These are phyloP conservation scores for Lasiodiplodia sp. DNA, from an alignment of 2,329 filamentous ascomycete genomes.

Conservation along the genomic window DNA sequence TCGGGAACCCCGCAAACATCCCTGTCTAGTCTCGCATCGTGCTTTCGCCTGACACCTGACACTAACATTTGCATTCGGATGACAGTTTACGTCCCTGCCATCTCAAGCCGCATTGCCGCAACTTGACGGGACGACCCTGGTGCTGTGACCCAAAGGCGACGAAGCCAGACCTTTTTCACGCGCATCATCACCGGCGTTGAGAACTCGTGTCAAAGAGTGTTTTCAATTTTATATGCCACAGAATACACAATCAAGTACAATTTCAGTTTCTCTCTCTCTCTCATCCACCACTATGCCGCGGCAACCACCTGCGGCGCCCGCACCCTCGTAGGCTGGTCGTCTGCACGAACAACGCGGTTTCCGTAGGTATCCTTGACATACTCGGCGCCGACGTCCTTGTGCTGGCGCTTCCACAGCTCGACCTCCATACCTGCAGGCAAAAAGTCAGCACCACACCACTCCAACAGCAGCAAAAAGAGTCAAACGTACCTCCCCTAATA, in stretches of 20 bases:
- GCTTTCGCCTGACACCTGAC: too few relatives aligned
- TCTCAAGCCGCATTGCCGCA: too few relatives aligned
- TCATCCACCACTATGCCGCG: background rate
- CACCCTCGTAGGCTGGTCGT: slow-evolving; percentile 26
- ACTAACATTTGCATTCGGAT: too few relatives aligned
- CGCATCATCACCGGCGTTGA: background rate
- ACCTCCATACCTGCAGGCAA: slow-evolving; percentile 63
- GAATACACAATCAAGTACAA: background rate
- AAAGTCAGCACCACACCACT: background rate
- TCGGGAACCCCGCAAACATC: too few relatives aligned
- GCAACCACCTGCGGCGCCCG: slow-evolving; percentile 19
- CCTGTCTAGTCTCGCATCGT: too few relatives aligned
- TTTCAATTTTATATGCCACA: background rate
- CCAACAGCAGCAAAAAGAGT: background rate
- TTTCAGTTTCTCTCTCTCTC: background rate
- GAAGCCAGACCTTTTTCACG: background rate
- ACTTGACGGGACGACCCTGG: too few relatives aligned
- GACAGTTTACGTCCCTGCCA: too few relatives aligned
- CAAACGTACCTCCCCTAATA: slow-evolving; percentile 75
- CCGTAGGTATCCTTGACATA: slow-evolving; percentile 24
- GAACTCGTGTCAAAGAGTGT: background rate
- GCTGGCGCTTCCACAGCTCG: slow-evolving; percentile 87
- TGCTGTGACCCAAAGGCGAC: too few relatives aligned
- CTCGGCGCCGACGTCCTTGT: slow-evolving; percentile 50
- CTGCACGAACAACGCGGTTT: slow-evolving; percentile 15